Evolutionary conservation across 2,329 filamentous ascomycete genomes (phyloP).

Genomic region (Nothophoma quercina): DNA sequence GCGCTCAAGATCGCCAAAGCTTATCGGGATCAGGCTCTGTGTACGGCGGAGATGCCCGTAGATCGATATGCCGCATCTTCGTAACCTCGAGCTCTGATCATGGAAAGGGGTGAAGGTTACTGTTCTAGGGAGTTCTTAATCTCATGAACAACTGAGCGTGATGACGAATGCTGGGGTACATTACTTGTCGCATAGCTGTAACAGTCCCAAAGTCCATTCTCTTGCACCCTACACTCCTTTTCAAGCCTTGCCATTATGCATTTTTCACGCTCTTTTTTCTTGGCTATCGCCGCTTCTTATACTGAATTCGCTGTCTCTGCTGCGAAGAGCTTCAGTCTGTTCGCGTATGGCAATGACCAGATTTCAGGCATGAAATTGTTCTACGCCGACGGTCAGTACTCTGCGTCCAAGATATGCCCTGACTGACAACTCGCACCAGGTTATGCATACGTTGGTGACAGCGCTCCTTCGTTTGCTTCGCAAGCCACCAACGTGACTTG

Average conservation of each 20-base stretch:
- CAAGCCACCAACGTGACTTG: conserved; percentile 42
- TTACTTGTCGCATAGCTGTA: background rate
- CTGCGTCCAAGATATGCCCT: background rate
- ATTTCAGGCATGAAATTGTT: conserved; percentile 40
- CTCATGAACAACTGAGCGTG: no score
- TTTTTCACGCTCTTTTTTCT: conserved; percentile 10
- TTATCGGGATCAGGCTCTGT: no score
- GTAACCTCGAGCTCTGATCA: no score
- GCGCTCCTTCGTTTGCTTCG: conserved; percentile 20
- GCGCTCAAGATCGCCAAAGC: no score
- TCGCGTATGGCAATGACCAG: conserved; percentile 37
- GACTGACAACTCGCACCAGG: conserved; percentile 26
- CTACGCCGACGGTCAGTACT: conserved; percentile 44
- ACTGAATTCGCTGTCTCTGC: conserved; percentile 8
- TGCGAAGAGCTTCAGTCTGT: conserved; percentile 31
- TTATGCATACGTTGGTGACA: conserved; percentile 42
- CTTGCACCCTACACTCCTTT: background rate
- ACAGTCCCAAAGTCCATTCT: no score
- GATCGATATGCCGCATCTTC: no score
- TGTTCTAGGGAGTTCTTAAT: no score
- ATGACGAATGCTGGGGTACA: background rate
- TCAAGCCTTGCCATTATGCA: conserved; percentile 18
- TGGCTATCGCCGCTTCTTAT: conserved; percentile 11
- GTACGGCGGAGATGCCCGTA: no score
- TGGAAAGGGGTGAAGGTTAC: no score